Conservation (phyloP, 345 rosid species). For the Diplotaxis tenuifolia region DNA sequence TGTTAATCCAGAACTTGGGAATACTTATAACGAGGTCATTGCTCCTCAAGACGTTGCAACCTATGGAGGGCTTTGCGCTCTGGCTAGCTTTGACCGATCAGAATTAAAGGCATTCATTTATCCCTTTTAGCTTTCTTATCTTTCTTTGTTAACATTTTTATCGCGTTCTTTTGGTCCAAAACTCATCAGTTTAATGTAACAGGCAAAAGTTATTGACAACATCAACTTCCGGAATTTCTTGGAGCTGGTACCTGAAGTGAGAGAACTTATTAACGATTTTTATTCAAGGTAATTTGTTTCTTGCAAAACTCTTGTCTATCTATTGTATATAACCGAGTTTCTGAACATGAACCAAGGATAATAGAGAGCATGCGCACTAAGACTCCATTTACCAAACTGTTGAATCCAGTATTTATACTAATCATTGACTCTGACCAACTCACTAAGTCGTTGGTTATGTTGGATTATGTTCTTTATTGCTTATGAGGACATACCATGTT, state of each 20-base stretch:
- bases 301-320: neutral
- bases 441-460: neutral
- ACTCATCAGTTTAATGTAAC: slow-evolving; percentile 37
- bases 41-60: slow-evolving; percentile 99
- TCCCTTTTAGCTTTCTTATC: neutral
- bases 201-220: slow-evolving; percentile 94
- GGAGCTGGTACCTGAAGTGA: slow-evolving; percentile 97
- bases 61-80: slow-evolving; percentile 97
- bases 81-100: slow-evolving; percentile 93
- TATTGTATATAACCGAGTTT: neutral
- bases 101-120: slow-evolving; percentile 78
- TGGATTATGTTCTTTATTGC: neutral
- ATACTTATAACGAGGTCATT: slow-evolving; percentile 80
- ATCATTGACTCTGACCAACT: neutral
- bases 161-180: slow-evolving; percentile 13
- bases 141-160: neutral
- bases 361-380: no score
- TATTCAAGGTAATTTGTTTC: slow-evolving; percentile 69
- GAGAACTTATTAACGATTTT: slow-evolving; percentile 94
- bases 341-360: neutral
- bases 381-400: no score
- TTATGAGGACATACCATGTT: neutral
- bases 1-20: slow-evolving; percentile 87
- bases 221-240: slow-evolving; percentile 85
- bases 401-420: neutral